Evolutionary conservation across 208 protist genomes (phyloP).

Genomic region (Acanthamoeba healyi): DNA sequence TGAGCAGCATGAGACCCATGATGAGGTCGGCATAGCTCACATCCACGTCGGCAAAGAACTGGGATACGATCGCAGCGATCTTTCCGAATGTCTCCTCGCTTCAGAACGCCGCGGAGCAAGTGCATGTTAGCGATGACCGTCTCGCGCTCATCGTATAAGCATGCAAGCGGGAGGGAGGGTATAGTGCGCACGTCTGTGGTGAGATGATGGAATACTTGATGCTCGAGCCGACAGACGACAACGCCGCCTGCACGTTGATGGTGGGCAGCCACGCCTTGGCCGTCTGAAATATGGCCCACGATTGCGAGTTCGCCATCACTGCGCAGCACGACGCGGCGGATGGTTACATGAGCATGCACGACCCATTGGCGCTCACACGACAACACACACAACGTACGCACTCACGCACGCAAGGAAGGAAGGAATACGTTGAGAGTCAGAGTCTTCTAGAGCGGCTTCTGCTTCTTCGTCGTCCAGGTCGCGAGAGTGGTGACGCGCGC

Average conservation of each 20-base stretch:
- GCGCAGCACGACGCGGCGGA: not conserved
- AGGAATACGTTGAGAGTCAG: not conserved
- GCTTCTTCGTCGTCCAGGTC: not conserved
- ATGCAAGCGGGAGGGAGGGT: not conserved
- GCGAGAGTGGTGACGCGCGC: not conserved
- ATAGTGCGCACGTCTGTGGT: conserved; percentile 12
- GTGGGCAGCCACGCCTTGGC: not conserved
- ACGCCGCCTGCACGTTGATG: not conserved
- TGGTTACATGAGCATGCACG: not conserved
- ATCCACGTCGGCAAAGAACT: conserved; percentile 49
- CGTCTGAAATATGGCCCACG: conserved; percentile 33
- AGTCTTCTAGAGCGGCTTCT: not conserved
- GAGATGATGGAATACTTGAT: conserved; percentile 71
- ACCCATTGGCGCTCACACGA: not conserved
- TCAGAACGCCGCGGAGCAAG: not conserved
- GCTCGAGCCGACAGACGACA: not conserved
- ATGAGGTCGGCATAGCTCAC: conserved; percentile 61
- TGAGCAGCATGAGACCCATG: conserved; percentile 62
- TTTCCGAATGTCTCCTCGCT: conserved; percentile 51
- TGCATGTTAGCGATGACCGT: not conserved
- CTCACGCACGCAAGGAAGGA: not conserved
- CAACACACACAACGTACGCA: not conserved
- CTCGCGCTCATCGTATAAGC: too few species aligned
- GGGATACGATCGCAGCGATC: conserved; percentile 9
- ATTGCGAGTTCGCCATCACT: not conserved